Evolutionary conservation across 164 flowering plant genomes (phyloP).

Genomic region (Aristolochia contorta): DNA sequence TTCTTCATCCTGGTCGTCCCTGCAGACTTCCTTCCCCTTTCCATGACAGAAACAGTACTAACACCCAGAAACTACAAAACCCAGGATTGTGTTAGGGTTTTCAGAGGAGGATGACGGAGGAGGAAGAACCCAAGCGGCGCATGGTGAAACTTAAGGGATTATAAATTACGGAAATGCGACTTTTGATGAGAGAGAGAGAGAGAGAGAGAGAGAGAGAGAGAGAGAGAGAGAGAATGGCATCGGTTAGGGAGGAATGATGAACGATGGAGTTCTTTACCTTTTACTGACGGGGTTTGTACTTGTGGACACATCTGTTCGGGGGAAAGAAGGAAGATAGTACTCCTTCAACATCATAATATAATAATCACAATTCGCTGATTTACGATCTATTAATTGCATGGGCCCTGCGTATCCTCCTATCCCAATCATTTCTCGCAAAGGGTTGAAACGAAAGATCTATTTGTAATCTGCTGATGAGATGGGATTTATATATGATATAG

Average conservation of each 20-base stretch:
- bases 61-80: not conserved
- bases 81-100: not conserved
- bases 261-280: no score
- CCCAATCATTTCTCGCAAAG: no score
- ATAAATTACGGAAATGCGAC: slow-evolving; percentile 14
- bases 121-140: slow-evolving; percentile 23
- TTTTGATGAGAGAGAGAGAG: slow-evolving; percentile 6
- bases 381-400: no score
- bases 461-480: no score
- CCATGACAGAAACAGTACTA: not conserved
- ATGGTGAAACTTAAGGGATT: slow-evolving; percentile 5
- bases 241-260: slow-evolving; percentile 3
- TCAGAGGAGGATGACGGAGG: slow-evolving; percentile 1
- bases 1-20: slow-evolving; percentile 9
- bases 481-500: no score
- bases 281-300: slow-evolving; percentile 6
- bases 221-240: not conserved
- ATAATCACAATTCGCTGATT: no score
- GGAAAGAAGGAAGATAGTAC: no score
- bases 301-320: not conserved
- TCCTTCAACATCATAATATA: no score
- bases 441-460: no score
- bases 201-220: not conserved
- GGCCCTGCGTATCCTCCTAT: no score
- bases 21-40: slow-evolving; percentile 11